A percentile compares a stretch with the other conserved stretches of the same genome.
Conservation (phyloP, 1,284 basidiomycete genomes). For the Cryptococcus floricola region DNA sequence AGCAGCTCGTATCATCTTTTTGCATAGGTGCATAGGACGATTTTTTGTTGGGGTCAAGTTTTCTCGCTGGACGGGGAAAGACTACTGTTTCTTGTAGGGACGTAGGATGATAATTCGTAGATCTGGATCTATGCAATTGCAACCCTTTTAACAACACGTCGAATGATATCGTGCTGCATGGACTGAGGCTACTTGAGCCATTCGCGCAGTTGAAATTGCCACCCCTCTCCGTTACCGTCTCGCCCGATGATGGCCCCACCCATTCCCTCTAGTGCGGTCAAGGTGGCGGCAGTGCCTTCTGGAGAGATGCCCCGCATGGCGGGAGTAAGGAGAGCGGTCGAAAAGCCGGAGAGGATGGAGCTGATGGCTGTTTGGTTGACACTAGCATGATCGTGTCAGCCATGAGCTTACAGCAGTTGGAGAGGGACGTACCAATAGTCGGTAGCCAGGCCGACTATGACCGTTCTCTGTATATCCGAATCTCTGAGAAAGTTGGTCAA, state of each 20-base stretch:
- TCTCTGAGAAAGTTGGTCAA: conserved; percentile 47
- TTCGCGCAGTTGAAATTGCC: conserved; percentile 6
- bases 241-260: conserved; percentile 17
- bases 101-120: background rate
- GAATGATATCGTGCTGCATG: background rate
- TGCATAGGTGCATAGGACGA: too few species aligned
- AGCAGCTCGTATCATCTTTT: too few species aligned
- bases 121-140: conserved; percentile 4
- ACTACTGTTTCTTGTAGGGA: background rate
- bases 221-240: conserved; percentile 2
- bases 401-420: background rate
- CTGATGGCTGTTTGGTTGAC: conserved; percentile 29
- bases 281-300: conserved; percentile 16
- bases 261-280: conserved; percentile 14
- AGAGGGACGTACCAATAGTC: conserved; percentile 56
- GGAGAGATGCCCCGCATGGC: conserved; percentile 25
- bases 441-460: conserved; percentile 60
- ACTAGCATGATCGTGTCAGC: conserved; percentile 5
- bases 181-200: background rate
- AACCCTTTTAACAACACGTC: too few species aligned
- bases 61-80: too few species aligned
- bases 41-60: too few species aligned
- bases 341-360: conserved; percentile 21
- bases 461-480: conserved; percentile 51
- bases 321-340: conserved; percentile 23